Evolutionary conservation across 345 rosid genomes (phyloP).

Genomic region (Gossypium thurberi): DNA sequence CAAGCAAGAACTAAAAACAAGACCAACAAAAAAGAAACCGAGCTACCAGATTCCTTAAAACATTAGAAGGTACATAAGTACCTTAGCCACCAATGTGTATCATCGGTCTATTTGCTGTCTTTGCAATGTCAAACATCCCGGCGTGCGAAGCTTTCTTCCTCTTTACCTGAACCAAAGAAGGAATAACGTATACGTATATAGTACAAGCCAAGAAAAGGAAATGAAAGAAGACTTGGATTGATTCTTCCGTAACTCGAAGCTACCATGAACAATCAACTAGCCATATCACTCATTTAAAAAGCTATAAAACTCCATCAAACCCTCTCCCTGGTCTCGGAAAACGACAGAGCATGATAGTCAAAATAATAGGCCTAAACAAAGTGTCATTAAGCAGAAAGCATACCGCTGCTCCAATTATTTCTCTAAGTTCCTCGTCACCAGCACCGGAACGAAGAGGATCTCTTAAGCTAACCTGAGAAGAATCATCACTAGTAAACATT

Average conservation of each 20-base stretch:
- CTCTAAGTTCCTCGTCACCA: constrained; percentile 58
- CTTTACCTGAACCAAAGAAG: constrained; percentile 48
- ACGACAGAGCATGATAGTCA: neutral
- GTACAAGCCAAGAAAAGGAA: neutral
- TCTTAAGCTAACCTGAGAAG: constrained; percentile 78
- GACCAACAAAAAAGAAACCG: neutral
- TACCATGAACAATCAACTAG: neutral
- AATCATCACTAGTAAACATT: constrained; percentile 5
- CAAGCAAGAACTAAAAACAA: neutral
- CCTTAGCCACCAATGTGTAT: constrained; percentile 76
- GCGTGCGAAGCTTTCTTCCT: constrained; percentile 75
- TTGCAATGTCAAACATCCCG: constrained; percentile 83
- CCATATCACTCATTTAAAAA: constrained; percentile 1
- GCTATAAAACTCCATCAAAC: neutral
- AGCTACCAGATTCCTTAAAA: neutral
- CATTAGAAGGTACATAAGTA: neutral
- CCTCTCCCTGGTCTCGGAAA: neutral
- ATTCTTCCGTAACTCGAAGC: neutral
- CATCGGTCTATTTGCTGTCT: constrained; percentile 79
- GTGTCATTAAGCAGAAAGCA: constrained; percentile 9
- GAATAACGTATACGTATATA: neutral
- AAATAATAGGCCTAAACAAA: neutral
- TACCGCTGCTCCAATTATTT: constrained; percentile 91
- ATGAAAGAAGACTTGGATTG: neutral
- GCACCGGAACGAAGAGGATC: constrained; percentile 83